Evolutionary conservation across 2,329 filamentous ascomycete genomes (phyloP).

Genomic region (Sphaerulina vaccinii): DNA sequence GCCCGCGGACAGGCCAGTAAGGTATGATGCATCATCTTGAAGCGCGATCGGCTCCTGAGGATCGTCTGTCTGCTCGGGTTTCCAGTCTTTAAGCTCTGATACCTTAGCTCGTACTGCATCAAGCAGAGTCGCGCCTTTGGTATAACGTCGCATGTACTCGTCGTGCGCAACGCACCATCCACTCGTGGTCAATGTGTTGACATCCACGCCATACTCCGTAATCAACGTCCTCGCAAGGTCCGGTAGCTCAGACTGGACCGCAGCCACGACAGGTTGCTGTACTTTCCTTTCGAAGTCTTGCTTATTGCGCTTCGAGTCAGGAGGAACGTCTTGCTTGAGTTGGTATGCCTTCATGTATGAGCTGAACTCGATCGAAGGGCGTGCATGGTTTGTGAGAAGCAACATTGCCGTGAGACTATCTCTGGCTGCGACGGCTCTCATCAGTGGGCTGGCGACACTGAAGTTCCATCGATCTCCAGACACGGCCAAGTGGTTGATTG

Average conservation of each 20-base stretch:
- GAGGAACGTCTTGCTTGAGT: conserved; percentile 38
- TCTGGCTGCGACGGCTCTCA: conserved; percentile 56
- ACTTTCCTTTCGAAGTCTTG: conserved; percentile 48
- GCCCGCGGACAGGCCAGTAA: conserved; percentile 51
- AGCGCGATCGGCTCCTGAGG: conserved; percentile 34
- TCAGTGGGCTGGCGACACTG: conserved; percentile 52
- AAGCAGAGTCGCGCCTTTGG: conserved; percentile 53
- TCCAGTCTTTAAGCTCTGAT: conserved; percentile 50
- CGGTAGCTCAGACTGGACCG: conserved; percentile 54
- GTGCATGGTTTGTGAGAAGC: conserved; percentile 64
- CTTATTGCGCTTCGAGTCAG: conserved; percentile 50
- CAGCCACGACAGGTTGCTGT: conserved; percentile 67
- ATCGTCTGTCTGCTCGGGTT: conserved; percentile 37
- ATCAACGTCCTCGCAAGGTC: conserved; percentile 60
- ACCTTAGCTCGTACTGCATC: conserved; percentile 60
- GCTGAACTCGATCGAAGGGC: conserved; percentile 60
- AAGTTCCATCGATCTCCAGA: conserved; percentile 37
- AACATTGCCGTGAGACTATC: conserved; percentile 57
- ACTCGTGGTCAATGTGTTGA: conserved; percentile 56
- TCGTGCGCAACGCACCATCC: conserved; percentile 35
- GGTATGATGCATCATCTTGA: conserved; percentile 50
- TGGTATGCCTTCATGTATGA: conserved; percentile 61
- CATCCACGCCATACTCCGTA: conserved; percentile 57
- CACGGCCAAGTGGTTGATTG: conserved; percentile 64
- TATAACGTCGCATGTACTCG: conserved; percentile 40